These are phyloP conservation scores for Trichoderma asperelloides DNA, from an alignment of 495 filamentous ascomycete genomes.

Conservation along the genomic window DNA sequence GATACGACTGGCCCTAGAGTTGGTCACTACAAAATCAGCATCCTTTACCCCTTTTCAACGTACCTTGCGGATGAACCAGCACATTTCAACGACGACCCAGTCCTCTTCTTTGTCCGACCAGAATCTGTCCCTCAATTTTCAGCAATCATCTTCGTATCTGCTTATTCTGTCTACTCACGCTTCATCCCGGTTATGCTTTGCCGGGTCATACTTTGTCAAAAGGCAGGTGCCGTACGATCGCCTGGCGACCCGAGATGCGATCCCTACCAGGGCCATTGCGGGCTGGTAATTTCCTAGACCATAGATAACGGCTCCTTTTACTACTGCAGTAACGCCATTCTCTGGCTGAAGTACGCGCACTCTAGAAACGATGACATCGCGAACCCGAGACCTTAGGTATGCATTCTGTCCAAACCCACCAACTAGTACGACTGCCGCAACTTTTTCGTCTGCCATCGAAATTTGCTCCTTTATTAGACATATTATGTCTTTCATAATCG, in stretches of 20 bases:
- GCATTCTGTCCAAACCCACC: conserved; percentile 35
- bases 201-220: conserved; percentile 11
- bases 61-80: conserved; percentile 19
- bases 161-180: conserved; percentile 13
- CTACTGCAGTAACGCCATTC: conserved; percentile 35
- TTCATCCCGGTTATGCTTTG: conserved; percentile 18
- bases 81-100: conserved; percentile 12
- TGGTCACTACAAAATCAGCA: neutral
- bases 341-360: conserved; percentile 22
- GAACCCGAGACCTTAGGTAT: conserved; percentile 25
- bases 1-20: conserved; percentile 11
- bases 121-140: neutral
- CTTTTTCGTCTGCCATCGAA: conserved; percentile 15
- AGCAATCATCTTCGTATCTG: neutral
- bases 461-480: conserved; percentile 25
- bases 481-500: conserved; percentile 25
- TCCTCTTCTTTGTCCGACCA: conserved; percentile 11
- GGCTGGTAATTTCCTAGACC: conserved; percentile 21
- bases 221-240: conserved; percentile 29
- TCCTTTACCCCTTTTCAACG: neutral
- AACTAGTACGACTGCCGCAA: conserved; percentile 31
- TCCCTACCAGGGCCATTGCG: conserved; percentile 15
- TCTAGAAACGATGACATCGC: conserved; percentile 11
- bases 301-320: conserved; percentile 33
- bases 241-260: conserved; percentile 28